phyloP scores from a whole-genome alignment of 768 basidiomycete genomes.

The Crepidotus variabilis region DNA sequence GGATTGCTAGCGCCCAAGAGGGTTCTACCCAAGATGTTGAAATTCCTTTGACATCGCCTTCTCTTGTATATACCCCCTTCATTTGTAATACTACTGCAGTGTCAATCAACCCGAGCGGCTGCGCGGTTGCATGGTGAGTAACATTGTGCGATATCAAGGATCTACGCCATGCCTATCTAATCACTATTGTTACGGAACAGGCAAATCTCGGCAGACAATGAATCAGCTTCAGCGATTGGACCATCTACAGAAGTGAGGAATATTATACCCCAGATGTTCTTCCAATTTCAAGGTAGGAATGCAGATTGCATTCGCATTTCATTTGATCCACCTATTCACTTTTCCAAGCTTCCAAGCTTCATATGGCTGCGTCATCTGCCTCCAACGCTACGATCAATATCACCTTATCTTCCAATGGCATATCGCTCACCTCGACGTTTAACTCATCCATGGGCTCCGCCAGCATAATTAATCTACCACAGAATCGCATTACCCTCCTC shows the following conservation, averaged over 20 bases:
- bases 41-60: conserved; percentile 27
- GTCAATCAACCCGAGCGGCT: conserved; percentile 21
- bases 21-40: conserved; percentile 11
- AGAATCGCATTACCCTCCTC: conserved; percentile 36
- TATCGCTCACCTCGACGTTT: conserved; percentile 28
- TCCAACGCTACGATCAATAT: conserved; percentile 54
- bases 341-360: conserved; percentile 29
- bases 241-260: conserved; percentile 28
- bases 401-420: conserved; percentile 38
- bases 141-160: not conserved
- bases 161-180: not conserved
- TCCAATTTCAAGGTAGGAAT: conserved; percentile 47
- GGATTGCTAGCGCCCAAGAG: conserved; percentile 5
- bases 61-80: conserved; percentile 47
- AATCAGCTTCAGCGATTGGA: conserved; percentile 33
- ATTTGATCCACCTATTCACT: conserved; percentile 20
- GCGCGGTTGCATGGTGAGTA: conserved; percentile 43
- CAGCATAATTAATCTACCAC: conserved; percentile 34
- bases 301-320: too few relatives aligned
- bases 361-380: conserved; percentile 33
- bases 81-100: conserved; percentile 31
- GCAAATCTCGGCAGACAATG: conserved; percentile 22
- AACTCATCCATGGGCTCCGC: conserved; percentile 38
- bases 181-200: conserved; percentile 13
- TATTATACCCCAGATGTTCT: conserved; percentile 54